A percentile compares a stretch with the other conserved stretches of the same genome.
phyloP scores from a whole-genome alignment of 208 protist species.

The Entamoeba moshkovskii region DNA sequence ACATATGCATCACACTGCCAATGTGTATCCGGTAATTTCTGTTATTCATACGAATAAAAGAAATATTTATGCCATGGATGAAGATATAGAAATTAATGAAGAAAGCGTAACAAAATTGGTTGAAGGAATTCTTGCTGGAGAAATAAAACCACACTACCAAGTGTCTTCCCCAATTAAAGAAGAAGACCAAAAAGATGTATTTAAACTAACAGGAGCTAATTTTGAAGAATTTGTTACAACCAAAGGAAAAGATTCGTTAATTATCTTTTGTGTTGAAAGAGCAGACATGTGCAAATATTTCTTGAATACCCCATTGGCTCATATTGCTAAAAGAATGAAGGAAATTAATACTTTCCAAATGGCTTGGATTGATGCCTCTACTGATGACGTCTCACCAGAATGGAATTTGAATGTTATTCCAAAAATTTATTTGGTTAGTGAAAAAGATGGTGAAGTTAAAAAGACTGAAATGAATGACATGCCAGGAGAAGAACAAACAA shows the following conservation, averaged over 20 bases:
- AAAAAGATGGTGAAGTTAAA: background rate
- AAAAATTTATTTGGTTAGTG: background rate
- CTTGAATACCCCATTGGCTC: background rate
- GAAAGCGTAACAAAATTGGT: background rate
- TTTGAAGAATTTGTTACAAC: background rate
- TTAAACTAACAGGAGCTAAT: background rate
- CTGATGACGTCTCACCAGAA: background rate
- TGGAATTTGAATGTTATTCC: background rate
- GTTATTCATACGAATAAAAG: background rate
- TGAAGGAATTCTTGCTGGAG: background rate
- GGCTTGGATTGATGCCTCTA: background rate
- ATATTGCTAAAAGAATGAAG: background rate
- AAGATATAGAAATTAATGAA: background rate
- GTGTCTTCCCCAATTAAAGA: background rate
- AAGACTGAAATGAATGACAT: background rate
- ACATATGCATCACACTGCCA: background rate
- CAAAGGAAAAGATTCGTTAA: background rate
- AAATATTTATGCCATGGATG: background rate
- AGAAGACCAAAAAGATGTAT: background rate
- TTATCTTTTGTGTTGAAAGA: background rate
- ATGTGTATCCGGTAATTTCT: background rate
- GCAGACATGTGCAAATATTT: background rate
- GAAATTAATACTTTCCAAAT: background rate
- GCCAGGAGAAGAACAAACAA: background rate
- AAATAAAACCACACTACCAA: background rate